Percentiles rank a stretch among this genome's conserved stretches.
phyloP scores from a whole-genome alignment of 495 filamentous ascomycete genomes.

The Pyrenula massariospora region DNA sequence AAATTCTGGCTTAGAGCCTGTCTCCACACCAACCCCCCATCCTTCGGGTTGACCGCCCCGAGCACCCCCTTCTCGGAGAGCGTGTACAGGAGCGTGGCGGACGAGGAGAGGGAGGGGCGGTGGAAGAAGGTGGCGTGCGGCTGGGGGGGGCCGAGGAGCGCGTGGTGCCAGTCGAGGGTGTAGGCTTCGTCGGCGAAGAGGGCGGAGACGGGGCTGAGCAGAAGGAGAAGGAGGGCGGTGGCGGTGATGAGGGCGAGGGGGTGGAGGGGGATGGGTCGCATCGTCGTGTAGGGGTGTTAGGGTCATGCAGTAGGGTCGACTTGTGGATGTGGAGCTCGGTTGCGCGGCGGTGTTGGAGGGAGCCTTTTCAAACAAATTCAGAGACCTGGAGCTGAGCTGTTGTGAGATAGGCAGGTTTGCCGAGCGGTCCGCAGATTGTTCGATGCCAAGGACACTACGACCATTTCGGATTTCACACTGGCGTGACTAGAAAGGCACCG shows the following conservation, averaged over 20 bases:
- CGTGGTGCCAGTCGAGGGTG: conserved; percentile 85
- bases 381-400: neutral
- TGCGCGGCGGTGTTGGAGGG: neutral
- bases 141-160: conserved; percentile 72
- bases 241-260: conserved; percentile 2
- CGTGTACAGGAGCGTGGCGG: conserved; percentile 84
- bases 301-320: neutral
- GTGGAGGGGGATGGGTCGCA: neutral
- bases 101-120: conserved; percentile 63
- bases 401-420: neutral
- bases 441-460: too few relatives aligned
- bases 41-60: conserved; percentile 81
- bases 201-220: conserved; percentile 36
- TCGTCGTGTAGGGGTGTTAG: neutral
- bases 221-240: conserved; percentile 8
- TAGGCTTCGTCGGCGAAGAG: conserved; percentile 87
- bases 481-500: too few relatives aligned
- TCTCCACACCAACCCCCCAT: conserved; percentile 76
- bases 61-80: conserved; percentile 69
- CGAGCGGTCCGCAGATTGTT: too few relatives aligned
- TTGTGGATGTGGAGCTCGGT: neutral
- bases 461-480: too few relatives aligned
- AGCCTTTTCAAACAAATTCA: too few relatives aligned
- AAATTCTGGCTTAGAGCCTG: conserved; percentile 44
- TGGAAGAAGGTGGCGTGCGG: conserved; percentile 88